Conservation (phyloP, 2,329 filamentous ascomycete species). For the Boeremia exigua region DNA sequence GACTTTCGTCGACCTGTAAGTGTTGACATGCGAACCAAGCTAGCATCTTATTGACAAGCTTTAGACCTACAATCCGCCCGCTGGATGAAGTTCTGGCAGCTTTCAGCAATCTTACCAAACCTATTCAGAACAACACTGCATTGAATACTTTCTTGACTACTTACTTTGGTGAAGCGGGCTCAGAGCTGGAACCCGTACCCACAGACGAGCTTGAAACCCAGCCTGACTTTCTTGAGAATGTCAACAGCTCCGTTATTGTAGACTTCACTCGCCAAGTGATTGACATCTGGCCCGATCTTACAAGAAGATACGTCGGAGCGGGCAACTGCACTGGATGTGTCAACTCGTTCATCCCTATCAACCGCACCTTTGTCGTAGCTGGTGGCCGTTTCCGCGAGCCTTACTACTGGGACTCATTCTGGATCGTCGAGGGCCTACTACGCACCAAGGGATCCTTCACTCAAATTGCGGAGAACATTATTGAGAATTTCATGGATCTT, state of each 20-base stretch:
- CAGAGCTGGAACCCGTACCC: slow-evolving; percentile 65
- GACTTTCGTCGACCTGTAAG: slow-evolving; percentile 67
- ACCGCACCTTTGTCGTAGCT: slow-evolving; percentile 72
- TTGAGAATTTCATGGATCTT: slow-evolving; percentile 73
- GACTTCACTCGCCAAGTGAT: slow-evolving; percentile 70
- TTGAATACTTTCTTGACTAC: slow-evolving; percentile 67
- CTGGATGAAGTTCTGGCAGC: slow-evolving; percentile 67
- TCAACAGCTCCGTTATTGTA: slow-evolving; percentile 64
- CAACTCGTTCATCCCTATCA: slow-evolving; percentile 69
- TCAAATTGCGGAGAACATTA: slow-evolving; percentile 68
- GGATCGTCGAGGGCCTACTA: slow-evolving; percentile 70
- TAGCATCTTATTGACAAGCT: slow-evolving; percentile 3
- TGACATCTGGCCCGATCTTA: slow-evolving; percentile 72
- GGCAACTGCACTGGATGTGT: slow-evolving; percentile 63
- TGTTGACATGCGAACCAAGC: background rate
- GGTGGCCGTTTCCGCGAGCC: slow-evolving; percentile 74
- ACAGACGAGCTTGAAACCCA: slow-evolving; percentile 60
- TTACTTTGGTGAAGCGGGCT: slow-evolving; percentile 69
- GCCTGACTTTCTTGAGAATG: slow-evolving; percentile 61
- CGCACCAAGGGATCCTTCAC: slow-evolving; percentile 69
- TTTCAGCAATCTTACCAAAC: slow-evolving; percentile 65
- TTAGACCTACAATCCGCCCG: slow-evolving; percentile 66
- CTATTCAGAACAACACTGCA: slow-evolving; percentile 67
- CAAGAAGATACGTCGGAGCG: slow-evolving; percentile 61
- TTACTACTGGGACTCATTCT: slow-evolving; percentile 76